A percentile compares a stretch with the other conserved stretches of the same genome.
Conservation (phyloP, 169 alveolate species). For the Eimeria acervulina region DNA sequence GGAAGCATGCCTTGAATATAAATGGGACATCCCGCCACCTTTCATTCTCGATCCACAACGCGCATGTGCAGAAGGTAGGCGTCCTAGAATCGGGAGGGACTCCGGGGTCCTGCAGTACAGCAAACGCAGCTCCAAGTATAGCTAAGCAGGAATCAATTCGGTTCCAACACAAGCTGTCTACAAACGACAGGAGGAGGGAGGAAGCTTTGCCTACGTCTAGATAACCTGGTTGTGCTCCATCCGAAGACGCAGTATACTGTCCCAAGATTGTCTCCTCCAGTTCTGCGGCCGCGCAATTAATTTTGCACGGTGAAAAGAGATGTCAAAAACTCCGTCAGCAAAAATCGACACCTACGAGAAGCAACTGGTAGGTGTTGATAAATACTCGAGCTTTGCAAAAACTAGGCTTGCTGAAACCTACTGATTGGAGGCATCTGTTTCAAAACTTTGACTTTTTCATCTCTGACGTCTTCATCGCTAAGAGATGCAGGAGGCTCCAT, state of each 20-base stretch:
- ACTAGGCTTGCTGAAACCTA: background rate
- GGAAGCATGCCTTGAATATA: slow-evolving; percentile 82
- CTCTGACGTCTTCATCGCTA: slow-evolving; percentile 86
- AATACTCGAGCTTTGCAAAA: background rate
- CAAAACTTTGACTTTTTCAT: slow-evolving; percentile 87
- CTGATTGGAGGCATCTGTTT: slow-evolving; percentile 86
- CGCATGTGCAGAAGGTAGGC: slow-evolving; percentile 88
- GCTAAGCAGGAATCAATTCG: no score
- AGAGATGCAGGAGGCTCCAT: slow-evolving; percentile 88
- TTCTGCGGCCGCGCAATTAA: slow-evolving; percentile 53
- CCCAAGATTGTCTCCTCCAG: slow-evolving; percentile 87
- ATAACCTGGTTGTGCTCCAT: slow-evolving; percentile 81
- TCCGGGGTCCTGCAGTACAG: slow-evolving; percentile 85
- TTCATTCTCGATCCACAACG: slow-evolving; percentile 86
- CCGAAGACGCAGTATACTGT: slow-evolving; percentile 85
- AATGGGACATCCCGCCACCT: slow-evolving; percentile 89
- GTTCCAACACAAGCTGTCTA: background rate
- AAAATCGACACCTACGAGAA: background rate
- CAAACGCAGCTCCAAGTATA: background rate
- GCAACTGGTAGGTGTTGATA: background rate
- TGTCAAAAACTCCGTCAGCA: background rate
- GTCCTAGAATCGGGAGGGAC: slow-evolving; percentile 86
- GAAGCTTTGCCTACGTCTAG: slow-evolving; percentile 54
- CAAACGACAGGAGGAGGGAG: background rate
- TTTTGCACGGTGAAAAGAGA: background rate